A percentile compares a stretch with the other conserved stretches of the same genome.
phyloP scores from a whole-genome alignment of 2,329 filamentous ascomycete species.

The Rhexocercosporidium sp. region DNA sequence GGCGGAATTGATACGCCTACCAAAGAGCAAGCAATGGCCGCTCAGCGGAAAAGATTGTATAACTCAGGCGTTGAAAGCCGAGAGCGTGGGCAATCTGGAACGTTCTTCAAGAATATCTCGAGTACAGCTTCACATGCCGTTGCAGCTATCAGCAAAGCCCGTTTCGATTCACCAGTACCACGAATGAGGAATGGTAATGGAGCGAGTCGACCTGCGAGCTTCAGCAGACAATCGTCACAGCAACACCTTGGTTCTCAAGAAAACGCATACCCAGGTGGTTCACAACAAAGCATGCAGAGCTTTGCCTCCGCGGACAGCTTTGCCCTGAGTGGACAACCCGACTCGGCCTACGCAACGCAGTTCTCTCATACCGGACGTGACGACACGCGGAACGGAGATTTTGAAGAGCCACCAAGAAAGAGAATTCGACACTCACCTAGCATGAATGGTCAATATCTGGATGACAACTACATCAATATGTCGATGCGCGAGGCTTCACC shows the following conservation, averaged over 20 bases:
- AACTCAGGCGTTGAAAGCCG: constrained; percentile 74
- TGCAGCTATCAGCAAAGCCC: constrained; percentile 94
- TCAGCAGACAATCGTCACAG: constrained; percentile 75
- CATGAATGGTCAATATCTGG: constrained; percentile 47
- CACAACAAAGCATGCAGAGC: constrained; percentile 81
- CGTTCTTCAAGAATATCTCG: constrained; percentile 97
- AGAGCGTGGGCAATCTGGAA: constrained; percentile 72
- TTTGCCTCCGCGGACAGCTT: constrained; percentile 78
- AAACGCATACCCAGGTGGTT: constrained; percentile 72
- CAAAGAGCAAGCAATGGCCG: constrained; percentile 98
- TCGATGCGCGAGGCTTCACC: constrained; percentile 70
- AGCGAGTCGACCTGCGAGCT: constrained; percentile 69
- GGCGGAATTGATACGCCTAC: constrained; percentile 91
- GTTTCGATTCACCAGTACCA: constrained; percentile 85
- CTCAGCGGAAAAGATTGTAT: constrained; percentile 90
- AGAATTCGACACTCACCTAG: constrained; percentile 66
- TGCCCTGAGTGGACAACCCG: constrained; percentile 57
- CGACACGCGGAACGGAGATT: constrained; percentile 53
- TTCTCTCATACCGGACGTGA: constrained; percentile 44
- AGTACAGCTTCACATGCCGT: constrained; percentile 91
- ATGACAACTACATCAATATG: constrained; percentile 51
- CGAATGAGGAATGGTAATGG: constrained; percentile 59
- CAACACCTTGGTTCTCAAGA: constrained; percentile 65
- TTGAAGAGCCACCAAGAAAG: constrained; percentile 81
- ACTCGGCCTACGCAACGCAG: constrained; percentile 73